Percentiles rank a stretch among this genome's conserved stretches.
phyloP scores from a whole-genome alignment of 1,139 yeast genomes.

The Kazachstania sp. region DNA sequence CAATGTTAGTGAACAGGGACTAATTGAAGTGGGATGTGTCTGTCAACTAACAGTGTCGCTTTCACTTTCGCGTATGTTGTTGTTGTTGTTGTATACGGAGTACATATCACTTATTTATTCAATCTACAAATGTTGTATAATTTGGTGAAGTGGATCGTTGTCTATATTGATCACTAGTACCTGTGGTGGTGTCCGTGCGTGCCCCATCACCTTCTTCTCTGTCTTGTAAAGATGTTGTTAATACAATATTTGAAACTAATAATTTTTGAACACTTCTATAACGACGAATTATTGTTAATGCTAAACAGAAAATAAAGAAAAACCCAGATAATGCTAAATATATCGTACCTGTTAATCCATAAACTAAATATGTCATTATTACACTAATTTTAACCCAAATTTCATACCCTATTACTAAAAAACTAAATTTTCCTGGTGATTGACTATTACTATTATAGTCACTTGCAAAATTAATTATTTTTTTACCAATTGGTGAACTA shows the following conservation, averaged over 20 bases:
- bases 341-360: slow-evolving; percentile 26
- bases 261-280: slow-evolving; percentile 22
- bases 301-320: slow-evolving; percentile 26
- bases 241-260: not conserved
- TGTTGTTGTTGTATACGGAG: no score
- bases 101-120: no score
- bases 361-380: slow-evolving; percentile 15
- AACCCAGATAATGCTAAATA: slow-evolving; percentile 23
- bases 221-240: not conserved
- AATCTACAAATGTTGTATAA: no score
- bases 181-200: no score
- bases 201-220: no score
- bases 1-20: no score
- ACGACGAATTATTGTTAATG: slow-evolving; percentile 21
- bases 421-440: not conserved
- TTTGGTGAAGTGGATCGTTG: no score
- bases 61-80: no score
- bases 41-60: no score
- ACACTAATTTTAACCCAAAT: slow-evolving; percentile 13
- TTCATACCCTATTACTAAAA: slow-evolving; percentile 4
- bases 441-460: no score
- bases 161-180: no score
- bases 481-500: slow-evolving; percentile 13
- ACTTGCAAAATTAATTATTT: not conserved
- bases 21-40: no score